Evolutionary conservation across 257 asterid genomes (phyloP), one percentile per base, ranked within the genome.

Genomic region (Schizonepeta tenuifolia): DNA sequence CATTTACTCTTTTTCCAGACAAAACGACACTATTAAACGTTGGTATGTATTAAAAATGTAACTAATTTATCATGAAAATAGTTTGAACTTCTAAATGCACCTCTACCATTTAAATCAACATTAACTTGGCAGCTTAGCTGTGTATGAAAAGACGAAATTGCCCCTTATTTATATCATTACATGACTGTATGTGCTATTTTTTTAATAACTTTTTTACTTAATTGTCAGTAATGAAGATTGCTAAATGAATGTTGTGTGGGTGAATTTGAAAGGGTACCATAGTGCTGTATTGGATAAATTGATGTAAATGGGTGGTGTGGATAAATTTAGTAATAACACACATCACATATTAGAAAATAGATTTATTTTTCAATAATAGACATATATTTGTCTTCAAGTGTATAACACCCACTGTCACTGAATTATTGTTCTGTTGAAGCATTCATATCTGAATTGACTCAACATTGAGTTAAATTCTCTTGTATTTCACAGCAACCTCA

Each of bases 391-490:
- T 38, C 54, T 69, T 53, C 15, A 1, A 24, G 22, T 65, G 70
- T 46, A 21, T 33, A 24, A 13, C 41, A 38, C 55, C 1, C 26
- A 24, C 26, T 51, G 44, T 51, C 63, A 50, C 22, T 43, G 22
- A 24, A 66, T 66, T 46, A 66, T 46, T 66, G 40, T 65, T 24
- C 14, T 26, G 26, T 46, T 2, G 14, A 26, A 43, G 1, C 15
- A 66, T 15, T 66, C 58, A 24, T 26, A 9, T n/a, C 28, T 9
- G 58, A 66, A 46, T 24, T 66, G 59, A 66, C 71, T 65, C 71
- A 46, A 65, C 57, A 44, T 55, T 1, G 54, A 64, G 69, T 62
- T 36, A 5, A 62, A 62, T 62, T 18, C 68, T 62, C 51, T 60
- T 9, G 35, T 18, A 62, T 38, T 20, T 62, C 49, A n/a, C 50